These are phyloP conservation scores for Mucor saturninus DNA, from an alignment of 371 early-diverging fungal genomes.

Conservation along the genomic window DNA sequence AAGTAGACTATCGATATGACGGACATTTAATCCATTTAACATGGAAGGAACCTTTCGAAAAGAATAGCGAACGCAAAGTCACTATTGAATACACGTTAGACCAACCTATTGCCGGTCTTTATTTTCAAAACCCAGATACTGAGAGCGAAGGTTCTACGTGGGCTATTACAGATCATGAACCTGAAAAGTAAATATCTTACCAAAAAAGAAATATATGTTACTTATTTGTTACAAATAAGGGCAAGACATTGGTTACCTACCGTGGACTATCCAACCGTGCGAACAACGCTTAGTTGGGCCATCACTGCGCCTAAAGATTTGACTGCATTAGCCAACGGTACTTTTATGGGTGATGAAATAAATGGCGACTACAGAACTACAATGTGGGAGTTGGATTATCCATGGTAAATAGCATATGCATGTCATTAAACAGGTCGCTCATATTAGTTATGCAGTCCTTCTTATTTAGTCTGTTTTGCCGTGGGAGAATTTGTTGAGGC, in stretches of 20 bases:
- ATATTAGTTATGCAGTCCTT: conserved; percentile 32
- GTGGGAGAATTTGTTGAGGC: conserved; percentile 58
- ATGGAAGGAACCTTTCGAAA: conserved; percentile 49
- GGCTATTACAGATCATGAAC: conserved; percentile 45
- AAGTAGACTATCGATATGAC: conserved; percentile 38
- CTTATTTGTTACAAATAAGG: conserved; percentile 26
- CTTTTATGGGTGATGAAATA: conserved; percentile 28
- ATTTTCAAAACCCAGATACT: conserved; percentile 29
- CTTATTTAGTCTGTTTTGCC: conserved; percentile 53
- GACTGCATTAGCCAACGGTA: conserved; percentile 59
- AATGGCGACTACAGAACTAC: conserved; percentile 42
- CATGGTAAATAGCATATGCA: conserved; percentile 28
- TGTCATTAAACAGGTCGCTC: not conserved
- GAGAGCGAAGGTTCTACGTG: conserved; percentile 9
- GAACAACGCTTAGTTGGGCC: conserved; percentile 53
- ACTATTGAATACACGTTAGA: conserved; percentile 43
- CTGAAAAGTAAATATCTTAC: conserved; percentile 41
- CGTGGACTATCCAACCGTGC: conserved; percentile 60
- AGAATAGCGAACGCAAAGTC: conserved; percentile 33
- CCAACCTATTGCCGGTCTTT: conserved; percentile 49
- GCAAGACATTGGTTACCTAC: conserved; percentile 68
- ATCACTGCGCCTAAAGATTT: conserved; percentile 52
- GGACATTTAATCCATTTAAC: conserved; percentile 41
- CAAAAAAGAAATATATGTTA: conserved; percentile 14
- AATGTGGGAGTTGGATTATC: conserved; percentile 48